Evolutionary conservation across 495 filamentous ascomycete genomes (phyloP), one percentile per base, ranked within the genome.

Genomic region (Talaromyces ruber): DNA sequence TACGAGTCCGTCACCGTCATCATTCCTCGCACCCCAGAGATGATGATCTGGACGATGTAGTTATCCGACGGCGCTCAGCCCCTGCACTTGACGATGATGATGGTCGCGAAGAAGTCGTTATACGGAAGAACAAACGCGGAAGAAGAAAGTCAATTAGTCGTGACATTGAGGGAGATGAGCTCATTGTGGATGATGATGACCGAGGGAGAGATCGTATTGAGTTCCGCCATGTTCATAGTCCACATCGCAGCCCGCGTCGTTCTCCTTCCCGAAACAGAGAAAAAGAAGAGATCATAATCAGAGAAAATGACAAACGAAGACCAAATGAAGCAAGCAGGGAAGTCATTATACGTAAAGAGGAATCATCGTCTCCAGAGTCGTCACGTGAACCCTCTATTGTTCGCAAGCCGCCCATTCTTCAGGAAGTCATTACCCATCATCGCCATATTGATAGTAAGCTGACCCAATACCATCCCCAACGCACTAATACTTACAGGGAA

Each of bases 381-480:
- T 69, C 71, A 24, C 78, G 78, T 25, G 74, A 80, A 25, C 77
- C 85, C 3, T 75, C 77, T 60, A 71, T 81, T 28, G 86, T 91
- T 67, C 80, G 83, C 64, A 85, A 83, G 21, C 88, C 88, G 4
- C 82, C 84, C 4, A 88, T 93, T 65, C 86, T 89, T 67, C 84
- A 91, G 63, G 88, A 95, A 68, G 82, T 94, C 51, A 89, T 92
- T 62, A 91, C 89, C 2, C 90, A 92, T 71, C 92, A 94, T 68
- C 82, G 88, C 24, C 88, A 93, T 66, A 89, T 96, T 67, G 89
- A 97, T 75, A 92, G 91, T 74, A 64, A 39, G 65, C n/a, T 11
- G 2, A 14, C 5, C 11, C 6, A 43, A 11, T 7, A 9, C 32
- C 25, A 16, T 16, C 4, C 16, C 4, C 6, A 21, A 4, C 2